Evolutionary conservation across 1,284 basidiomycete species (phyloP), one percentile per base, ranked within the genome.

Genomic region (Boletellus sp.): DNA sequence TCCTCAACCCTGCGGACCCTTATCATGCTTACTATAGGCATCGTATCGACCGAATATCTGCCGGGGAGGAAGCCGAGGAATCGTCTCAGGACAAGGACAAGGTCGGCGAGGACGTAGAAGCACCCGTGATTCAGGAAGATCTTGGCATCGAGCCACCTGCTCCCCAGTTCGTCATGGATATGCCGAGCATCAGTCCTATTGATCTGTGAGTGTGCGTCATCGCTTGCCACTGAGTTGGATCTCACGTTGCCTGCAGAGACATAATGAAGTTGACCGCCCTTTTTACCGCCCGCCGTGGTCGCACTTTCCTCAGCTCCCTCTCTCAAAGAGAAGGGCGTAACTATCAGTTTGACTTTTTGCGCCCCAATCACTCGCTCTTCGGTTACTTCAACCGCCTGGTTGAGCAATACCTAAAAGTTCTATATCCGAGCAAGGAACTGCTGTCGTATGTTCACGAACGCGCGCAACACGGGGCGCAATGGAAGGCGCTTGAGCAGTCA

Each of bases 321-420:
- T 91, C 91, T 5, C 75, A 81, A n/a, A 80, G 85, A 41, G 96
- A 99, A 72, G 87, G 88, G 14, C 82, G 91, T 29, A 99, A 98
- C 69, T 96, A 92, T 64, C 95, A 99, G 61, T 99, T 99, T 62
- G 96, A 98, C 66, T 99, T 99, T 67, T 76, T 99, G 41, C 82
- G 92, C 36, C 96, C 95, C 4, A 91, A 84, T 1, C 95, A 98
- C 67, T 97, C 94, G 13, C 82, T 99, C 26, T 99, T 95, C 61
- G 85, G 88, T 42, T 95, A 91, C 71, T 99, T 98, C 75, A 98
- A 99, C 69, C 83, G 90, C 54, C 82, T 98, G 67, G 93, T 98
- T 51, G 94, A 98, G 63, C 94, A 96, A 67, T 99, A 99, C 70
- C 84, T 84, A 44, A 94, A 89, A 69, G 81, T 99, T 53, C 76